Percentiles rank a stretch among this genome's conserved stretches.
Evolutionary conservation across 352 stramenopile genomes (phyloP).

Genomic region (Globisporangium echinulatum): DNA sequence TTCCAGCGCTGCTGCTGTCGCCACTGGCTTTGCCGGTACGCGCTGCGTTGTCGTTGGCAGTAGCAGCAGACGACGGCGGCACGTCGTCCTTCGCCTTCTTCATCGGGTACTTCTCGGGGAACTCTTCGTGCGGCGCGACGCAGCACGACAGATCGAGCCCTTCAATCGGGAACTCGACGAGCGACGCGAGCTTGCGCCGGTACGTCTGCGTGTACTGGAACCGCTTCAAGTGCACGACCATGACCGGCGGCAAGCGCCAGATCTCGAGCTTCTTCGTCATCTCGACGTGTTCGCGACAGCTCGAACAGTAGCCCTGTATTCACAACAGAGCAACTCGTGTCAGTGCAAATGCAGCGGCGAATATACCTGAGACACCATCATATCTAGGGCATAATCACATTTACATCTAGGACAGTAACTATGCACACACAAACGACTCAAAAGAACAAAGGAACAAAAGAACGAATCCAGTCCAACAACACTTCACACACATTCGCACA

Average conservation of each 20-base stretch:
- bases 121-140: slow-evolving; percentile 77
- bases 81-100: slow-evolving; percentile 34
- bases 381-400: not conserved
- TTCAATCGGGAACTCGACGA: slow-evolving; percentile 95
- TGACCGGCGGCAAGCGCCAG: slow-evolving; percentile 94
- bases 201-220: slow-evolving; percentile 97
- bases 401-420: too few species aligned
- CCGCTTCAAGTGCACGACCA: slow-evolving; percentile 98
- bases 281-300: slow-evolving; percentile 92
- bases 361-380: not conserved
- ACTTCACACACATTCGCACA: too few species aligned
- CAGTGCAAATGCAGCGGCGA: not conserved
- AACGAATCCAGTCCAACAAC: too few species aligned
- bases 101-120: slow-evolving; percentile 73
- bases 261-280: slow-evolving; percentile 99
- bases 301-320: slow-evolving; percentile 91
- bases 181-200: slow-evolving; percentile 77
- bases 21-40: not conserved
- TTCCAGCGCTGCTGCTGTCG: not conserved
- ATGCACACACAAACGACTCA: too few species aligned
- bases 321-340: slow-evolving; percentile 1
- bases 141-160: slow-evolving; percentile 91
- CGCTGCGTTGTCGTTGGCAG: not conserved
- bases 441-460: too few species aligned
- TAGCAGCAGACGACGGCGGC: not conserved